Conservation (phyloP, 305 asterid genomes). For the Solanum hybrid region DNA sequence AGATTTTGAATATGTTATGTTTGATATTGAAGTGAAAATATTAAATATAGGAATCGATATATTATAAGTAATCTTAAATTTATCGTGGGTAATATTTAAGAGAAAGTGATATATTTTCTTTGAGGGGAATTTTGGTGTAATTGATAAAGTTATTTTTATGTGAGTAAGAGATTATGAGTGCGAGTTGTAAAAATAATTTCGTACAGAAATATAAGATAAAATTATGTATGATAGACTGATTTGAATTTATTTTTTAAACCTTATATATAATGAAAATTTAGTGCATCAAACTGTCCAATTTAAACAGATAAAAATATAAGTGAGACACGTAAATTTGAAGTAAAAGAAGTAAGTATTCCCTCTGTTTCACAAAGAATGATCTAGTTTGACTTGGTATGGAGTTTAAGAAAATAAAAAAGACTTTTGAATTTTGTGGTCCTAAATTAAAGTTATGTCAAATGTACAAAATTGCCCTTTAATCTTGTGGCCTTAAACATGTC, state of each 20-base stretch:
- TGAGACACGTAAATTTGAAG: background rate
- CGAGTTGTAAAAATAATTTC: background rate
- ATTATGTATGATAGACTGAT: background rate
- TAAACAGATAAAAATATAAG: background rate
- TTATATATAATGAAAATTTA: no score
- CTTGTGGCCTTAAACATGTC: no score
- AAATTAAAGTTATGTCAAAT: no score
- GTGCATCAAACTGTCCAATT: background rate
- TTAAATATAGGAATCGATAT: background rate
- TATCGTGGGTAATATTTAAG: background rate
- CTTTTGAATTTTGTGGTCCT: no score
- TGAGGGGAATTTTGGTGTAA: no score
- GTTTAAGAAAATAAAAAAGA: no score
- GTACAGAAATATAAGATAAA: background rate
- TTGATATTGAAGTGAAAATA: background rate
- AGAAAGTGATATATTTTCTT: background rate
- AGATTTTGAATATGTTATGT: background rate
- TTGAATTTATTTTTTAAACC: no score
- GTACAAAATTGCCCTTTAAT: no score
- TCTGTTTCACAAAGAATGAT: no score
- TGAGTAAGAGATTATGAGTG: background rate
- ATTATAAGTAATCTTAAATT: background rate
- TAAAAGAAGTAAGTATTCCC: background rate
- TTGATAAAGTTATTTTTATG: no score
- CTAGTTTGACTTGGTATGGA: no score